phyloP scores from a whole-genome alignment of 345 rosid genomes.

The Salix koriyanagi region DNA sequence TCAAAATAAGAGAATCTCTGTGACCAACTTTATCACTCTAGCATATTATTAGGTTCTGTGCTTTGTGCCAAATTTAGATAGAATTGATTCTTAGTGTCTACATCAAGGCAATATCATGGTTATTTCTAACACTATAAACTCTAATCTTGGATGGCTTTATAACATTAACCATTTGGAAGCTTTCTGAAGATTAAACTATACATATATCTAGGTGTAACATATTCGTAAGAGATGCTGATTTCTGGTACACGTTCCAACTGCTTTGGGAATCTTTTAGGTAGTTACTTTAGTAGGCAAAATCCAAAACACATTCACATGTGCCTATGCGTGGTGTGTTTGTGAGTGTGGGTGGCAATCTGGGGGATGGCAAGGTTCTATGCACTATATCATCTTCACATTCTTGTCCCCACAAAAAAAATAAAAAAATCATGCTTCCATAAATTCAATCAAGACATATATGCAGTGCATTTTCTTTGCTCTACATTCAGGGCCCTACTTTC shows the following conservation, averaged over 20 bases:
- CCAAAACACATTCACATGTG: neutral
- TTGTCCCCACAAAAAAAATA: neutral
- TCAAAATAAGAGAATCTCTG: neutral
- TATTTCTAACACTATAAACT: neutral
- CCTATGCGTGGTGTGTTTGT: neutral
- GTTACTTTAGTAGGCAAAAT: neutral
- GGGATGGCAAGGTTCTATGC: neutral
- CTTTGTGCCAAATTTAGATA: neutral
- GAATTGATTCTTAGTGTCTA: neutral
- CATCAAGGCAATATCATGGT: neutral
- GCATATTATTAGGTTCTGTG: neutral
- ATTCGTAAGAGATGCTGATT: neutral
- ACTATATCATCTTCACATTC: neutral
- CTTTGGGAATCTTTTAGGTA: neutral
- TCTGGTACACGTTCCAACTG: neutral
- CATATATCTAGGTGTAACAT: neutral
- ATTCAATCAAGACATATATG: no score
- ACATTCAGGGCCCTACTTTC: neutral
- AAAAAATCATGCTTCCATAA: no score
- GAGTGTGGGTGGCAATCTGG: neutral
- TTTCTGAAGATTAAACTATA: neutral
- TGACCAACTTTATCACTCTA: neutral
- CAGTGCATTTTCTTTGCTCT: neutral
- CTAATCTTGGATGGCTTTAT: neutral
- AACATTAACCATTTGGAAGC: neutral